phyloP scores from a whole-genome alignment of 1,284 basidiomycete genomes.

The Cryptococcus neoformans region DNA sequence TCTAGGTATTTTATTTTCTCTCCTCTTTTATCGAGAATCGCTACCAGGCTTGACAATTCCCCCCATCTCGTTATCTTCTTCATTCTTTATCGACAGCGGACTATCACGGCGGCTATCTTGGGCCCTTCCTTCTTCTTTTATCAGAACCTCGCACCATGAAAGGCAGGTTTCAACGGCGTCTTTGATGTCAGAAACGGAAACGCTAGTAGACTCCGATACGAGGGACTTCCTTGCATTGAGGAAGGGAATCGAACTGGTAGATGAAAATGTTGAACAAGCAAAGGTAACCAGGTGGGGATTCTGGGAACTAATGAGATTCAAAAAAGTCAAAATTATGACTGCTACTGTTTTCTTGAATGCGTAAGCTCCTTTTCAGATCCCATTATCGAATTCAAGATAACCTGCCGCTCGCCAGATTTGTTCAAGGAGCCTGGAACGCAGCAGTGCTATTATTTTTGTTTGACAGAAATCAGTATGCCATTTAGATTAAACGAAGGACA shows the following conservation, averaged over 20 bases:
- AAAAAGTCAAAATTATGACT: slow-evolving; percentile 32
- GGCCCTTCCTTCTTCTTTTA: neutral
- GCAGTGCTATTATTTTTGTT: slow-evolving; percentile 45
- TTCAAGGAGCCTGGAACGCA: slow-evolving; percentile 39
- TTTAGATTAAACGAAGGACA: neutral
- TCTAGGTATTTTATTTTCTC: slow-evolving; percentile 48
- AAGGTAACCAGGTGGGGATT: slow-evolving; percentile 30
- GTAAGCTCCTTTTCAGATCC: slow-evolving; percentile 18
- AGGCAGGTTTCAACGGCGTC: slow-evolving; percentile 8
- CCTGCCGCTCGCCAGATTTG: slow-evolving; percentile 21
- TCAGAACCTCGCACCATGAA: slow-evolving; percentile 4
- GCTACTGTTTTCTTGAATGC: slow-evolving; percentile 38
- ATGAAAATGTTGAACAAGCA: slow-evolving; percentile 1
- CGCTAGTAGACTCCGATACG: slow-evolving; percentile 15
- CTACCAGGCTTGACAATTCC: slow-evolving; percentile 14
- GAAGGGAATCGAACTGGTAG: neutral
- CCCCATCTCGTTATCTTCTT: neutral
- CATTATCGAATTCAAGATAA: neutral
- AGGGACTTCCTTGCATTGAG: slow-evolving; percentile 14
- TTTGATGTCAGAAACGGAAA: slow-evolving; percentile 12
- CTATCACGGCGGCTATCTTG: slow-evolving; percentile 3
- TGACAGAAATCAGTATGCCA: slow-evolving; percentile 36
- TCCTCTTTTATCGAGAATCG: slow-evolving; percentile 44
- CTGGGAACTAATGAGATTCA: slow-evolving; percentile 33
- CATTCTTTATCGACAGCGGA: neutral